Evolutionary conservation across 2,329 filamentous ascomycete species (phyloP).

Genomic region (Cladophialophora yegresii): DNA sequence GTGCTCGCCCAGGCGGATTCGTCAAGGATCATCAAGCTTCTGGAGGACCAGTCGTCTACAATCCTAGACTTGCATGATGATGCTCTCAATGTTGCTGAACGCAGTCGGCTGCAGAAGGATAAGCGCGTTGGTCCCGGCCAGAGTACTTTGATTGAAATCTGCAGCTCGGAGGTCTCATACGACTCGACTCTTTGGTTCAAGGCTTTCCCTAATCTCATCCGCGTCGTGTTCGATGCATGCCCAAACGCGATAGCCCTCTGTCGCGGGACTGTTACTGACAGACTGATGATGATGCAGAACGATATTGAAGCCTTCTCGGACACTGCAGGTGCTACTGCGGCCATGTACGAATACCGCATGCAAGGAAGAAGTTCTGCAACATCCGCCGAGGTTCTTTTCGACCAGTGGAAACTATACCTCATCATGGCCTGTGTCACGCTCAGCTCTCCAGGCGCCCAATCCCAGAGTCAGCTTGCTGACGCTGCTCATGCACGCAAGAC

Average conservation of each 20-base stretch:
- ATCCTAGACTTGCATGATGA: conserved; percentile 94
- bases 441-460: conserved; percentile 72
- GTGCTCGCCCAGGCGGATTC: conserved; percentile 78
- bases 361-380: conserved; percentile 62
- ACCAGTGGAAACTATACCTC: conserved; percentile 97
- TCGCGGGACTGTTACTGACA: conserved; percentile 87
- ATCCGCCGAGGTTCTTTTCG: conserved; percentile 82
- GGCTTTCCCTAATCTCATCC: conserved; percentile 91
- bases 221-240: conserved; percentile 86
- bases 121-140: conserved; percentile 81
- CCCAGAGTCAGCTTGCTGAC: conserved; percentile 60
- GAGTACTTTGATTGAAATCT: conserved; percentile 87
- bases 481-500: conserved; percentile 78
- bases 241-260: conserved; percentile 88
- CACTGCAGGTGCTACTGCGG: conserved; percentile 52
- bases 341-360: conserved; percentile 43
- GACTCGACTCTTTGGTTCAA: conserved; percentile 97
- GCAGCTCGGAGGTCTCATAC: conserved; percentile 91
- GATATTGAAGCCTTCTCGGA: conserved; percentile 79
- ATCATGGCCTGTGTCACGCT: conserved; percentile 97
- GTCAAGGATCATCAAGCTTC: conserved; percentile 82
- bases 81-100: conserved; percentile 84
- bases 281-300: conserved; percentile 89
- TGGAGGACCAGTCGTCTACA: conserved; percentile 83
- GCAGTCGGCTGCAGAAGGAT: conserved; percentile 86